Evolutionary conservation across 495 filamentous ascomycete species (phyloP), one percentile per base, ranked within the genome.

Genomic region (Neurospora sp.): DNA sequence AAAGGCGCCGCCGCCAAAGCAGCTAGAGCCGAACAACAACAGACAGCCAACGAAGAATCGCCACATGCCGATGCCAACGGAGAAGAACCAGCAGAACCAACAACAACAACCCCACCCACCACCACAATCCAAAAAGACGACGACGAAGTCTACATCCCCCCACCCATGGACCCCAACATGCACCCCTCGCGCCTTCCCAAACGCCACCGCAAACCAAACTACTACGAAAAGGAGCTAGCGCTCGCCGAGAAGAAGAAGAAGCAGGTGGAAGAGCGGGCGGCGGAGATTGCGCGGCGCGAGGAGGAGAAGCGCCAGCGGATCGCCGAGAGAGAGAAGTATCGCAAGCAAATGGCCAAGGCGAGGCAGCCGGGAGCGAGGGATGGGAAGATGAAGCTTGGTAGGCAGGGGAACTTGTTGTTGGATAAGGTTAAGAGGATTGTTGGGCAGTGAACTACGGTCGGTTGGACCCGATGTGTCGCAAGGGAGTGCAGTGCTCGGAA

Each of bases 351-450:
- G 88, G 87, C 88, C 16, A 94, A 94, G 81, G 94, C 94, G 8
- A 88, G 90, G 77, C 84, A 84, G 40, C 90, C 90, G 10, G 93
- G 93, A 69, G 53, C 53, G 27, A 86, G 86, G 77, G 88, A 93
- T 81, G 95, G 94, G 37, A 90, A 95, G 82, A 84, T 90, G 76
- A 95, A 93, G 81, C 76, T 99, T 41, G 96, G 96, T 2, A 86
- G 92, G 71, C 93, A 97, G 85, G 94, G 94, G 72, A 87, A 87
- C n/a, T 85, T 96, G 14, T 74, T 99, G 75, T 81, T 97, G 70
- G 91, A 94, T 81, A 93, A 89, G 79, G 91, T 97, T 16, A 90
- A 92, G 85, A 89, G 85, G 76, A 82, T 94, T 80, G 86, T 96
- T 71, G 89, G 83, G 40, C 75, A 72, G 38, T 73, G 53, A 70